Percentiles rank a stretch among this genome's conserved stretches.
phyloP scores from a whole-genome alignment of 2,329 filamentous ascomycete species.

The Polychaeton citri region DNA sequence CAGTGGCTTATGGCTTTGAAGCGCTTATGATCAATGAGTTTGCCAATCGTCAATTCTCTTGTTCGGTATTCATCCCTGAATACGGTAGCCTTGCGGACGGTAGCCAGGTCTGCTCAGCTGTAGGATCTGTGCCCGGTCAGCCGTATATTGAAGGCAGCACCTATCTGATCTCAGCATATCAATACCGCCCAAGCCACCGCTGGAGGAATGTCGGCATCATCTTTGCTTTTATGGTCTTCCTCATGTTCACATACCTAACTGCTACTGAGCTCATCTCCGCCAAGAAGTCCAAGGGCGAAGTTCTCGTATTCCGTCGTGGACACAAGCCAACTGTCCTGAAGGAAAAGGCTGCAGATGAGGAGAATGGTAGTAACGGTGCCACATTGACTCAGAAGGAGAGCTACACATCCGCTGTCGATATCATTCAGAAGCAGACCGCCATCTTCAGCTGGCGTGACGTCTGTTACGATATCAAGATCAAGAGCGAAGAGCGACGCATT shows the following conservation, averaged over 20 bases:
- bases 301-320: constrained; percentile 28
- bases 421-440: constrained; percentile 52
- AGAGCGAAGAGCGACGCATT: constrained; percentile 59
- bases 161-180: constrained; percentile 19
- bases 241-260: constrained; percentile 23
- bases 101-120: constrained; percentile 26
- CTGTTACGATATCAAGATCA: constrained; percentile 69
- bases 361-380: constrained; percentile 16
- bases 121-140: constrained; percentile 28
- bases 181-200: constrained; percentile 26
- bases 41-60: constrained; percentile 45
- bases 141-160: constrained; percentile 25
- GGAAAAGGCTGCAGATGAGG: constrained; percentile 25
- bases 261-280: constrained; percentile 27
- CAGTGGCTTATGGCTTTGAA: constrained; percentile 66
- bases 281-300: constrained; percentile 31
- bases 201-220: constrained; percentile 30
- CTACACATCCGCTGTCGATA: constrained; percentile 27
- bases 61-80: constrained; percentile 29
- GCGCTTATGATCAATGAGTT: constrained; percentile 63
- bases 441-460: constrained; percentile 81
- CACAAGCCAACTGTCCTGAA: constrained; percentile 34
- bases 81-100: constrained; percentile 24
- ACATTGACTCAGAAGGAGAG: constrained; percentile 21
- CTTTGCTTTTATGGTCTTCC: constrained; percentile 23